Base-by-base conservation (phyloP, 306 rosid species). In the Quillaja saponaria region DNA sequence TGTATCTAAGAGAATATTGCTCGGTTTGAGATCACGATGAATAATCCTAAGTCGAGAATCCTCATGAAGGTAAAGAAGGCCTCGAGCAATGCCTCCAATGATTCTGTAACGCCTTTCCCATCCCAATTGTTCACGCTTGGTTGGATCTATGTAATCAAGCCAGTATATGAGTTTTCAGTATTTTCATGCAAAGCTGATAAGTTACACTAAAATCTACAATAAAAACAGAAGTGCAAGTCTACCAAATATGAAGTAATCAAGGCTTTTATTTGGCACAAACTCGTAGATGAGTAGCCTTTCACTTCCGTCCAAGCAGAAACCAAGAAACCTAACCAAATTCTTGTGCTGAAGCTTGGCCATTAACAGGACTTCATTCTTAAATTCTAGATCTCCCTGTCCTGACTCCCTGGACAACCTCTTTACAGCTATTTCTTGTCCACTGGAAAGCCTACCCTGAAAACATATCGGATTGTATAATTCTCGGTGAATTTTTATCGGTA, bases 251-350 rank as follows among this genome's bases (percentile, higher is more conserved):
- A 71, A 55, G 7, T 75, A 34, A 15, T 83, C 82, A 19, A 86
- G 87, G 42, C 90, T 84, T 40, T 46, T 51, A 34, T 84, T 81
- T 0, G 71, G 74, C 55, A 82, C 74, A 51, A 80, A 82, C 68
- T 85, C 88, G 54, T 84, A 85, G 5, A 85, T 13, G 11, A 82
- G 75, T 38, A 82, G 41, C 62, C 66, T 77, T 70, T 80, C 90
- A 10, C 28, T 41, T 74, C 61, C 33, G 49, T 80, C 72, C 60
- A 75, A 67, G 69, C 82, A 61, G 46, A 80, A 85, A 31, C 92
- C 86, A 19, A 75, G 68, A 0, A 85, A 78, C 57, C 60, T 55
- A 11, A 78, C 88, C 46, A 85, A 66, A 75, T 85, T 85, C 8
- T 76, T 54, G 50, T 75, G 90, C 1, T 75, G 77, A 37, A 84